These are phyloP conservation scores for Lignosus rhinocerotis DNA, from an alignment of 1,284 basidiomycete genomes.

Conservation along the genomic window DNA sequence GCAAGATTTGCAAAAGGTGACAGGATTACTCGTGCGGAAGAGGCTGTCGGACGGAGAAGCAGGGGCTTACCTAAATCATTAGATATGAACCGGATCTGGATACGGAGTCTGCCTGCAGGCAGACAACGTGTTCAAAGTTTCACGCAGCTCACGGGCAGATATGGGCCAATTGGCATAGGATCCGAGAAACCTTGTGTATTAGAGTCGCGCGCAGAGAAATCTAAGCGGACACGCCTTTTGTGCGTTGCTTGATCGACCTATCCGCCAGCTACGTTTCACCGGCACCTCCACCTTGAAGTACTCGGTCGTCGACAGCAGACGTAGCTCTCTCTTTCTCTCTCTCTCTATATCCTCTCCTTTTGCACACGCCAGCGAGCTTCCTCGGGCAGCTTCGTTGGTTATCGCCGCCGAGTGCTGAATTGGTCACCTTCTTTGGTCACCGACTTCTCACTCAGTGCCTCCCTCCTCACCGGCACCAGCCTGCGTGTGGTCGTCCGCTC, in stretches of 20 bases:
- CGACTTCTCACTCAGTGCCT: slow-evolving; percentile 20
- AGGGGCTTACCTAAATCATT: slow-evolving; percentile 35
- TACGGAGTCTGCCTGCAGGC: slow-evolving; percentile 38
- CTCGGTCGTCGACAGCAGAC: slow-evolving; percentile 29
- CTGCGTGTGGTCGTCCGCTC: slow-evolving; percentile 8
- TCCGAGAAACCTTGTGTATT: slow-evolving; percentile 29
- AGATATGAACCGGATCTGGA: slow-evolving; percentile 31
- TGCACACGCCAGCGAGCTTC: slow-evolving; percentile 18
- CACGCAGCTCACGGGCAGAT: slow-evolving; percentile 28
- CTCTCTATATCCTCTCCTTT: slow-evolving; percentile 4
- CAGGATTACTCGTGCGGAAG: slow-evolving; percentile 19
- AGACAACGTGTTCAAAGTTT: slow-evolving; percentile 37
- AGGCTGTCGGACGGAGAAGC: slow-evolving; percentile 25
- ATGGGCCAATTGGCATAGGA: slow-evolving; percentile 31
- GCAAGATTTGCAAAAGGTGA: slow-evolving; percentile 11
- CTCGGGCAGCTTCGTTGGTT: slow-evolving; percentile 22
- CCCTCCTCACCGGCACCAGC: slow-evolving; percentile 12
- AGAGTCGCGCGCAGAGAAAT: slow-evolving; percentile 27
- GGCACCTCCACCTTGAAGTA: slow-evolving; percentile 30
- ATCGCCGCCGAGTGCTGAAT: slow-evolving; percentile 19
- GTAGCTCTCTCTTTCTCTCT: slow-evolving; percentile 14
- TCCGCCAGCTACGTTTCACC: slow-evolving; percentile 26
- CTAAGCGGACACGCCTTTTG: slow-evolving; percentile 34
- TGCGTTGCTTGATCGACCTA: slow-evolving; percentile 32
- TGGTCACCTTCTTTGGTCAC: slow-evolving; percentile 19